A percentile compares a stretch with the other conserved stretches of the same genome.
These are phyloP conservation scores for Trematosphaeria pertusa DNA, from an alignment of 2,329 filamentous ascomycete genomes.

Conservation along the genomic window DNA sequence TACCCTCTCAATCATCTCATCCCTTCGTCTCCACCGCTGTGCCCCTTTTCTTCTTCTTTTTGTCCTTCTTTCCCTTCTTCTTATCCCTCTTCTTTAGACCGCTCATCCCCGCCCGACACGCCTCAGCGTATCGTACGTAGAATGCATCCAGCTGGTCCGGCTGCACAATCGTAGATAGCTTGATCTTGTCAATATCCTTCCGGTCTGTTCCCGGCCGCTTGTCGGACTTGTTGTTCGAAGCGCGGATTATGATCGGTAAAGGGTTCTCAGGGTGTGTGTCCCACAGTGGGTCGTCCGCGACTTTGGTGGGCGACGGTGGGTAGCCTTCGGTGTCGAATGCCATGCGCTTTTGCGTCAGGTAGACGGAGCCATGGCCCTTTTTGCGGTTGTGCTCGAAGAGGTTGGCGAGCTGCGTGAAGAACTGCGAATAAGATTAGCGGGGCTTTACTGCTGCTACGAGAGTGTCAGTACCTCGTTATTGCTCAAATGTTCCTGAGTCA, in stretches of 20 bases:
- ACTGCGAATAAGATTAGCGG: slow-evolving; percentile 57
- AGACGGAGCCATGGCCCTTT: slow-evolving; percentile 76
- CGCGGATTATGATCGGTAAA: slow-evolving; percentile 79
- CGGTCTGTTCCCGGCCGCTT: slow-evolving; percentile 52
- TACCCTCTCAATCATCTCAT: slow-evolving; percentile 22
- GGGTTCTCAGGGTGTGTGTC: slow-evolving; percentile 67
- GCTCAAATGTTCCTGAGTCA: slow-evolving; percentile 61
- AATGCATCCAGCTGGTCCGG: slow-evolving; percentile 79
- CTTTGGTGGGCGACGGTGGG: slow-evolving; percentile 43
- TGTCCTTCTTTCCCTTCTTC: slow-evolving; percentile 82
- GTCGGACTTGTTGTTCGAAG: slow-evolving; percentile 75
- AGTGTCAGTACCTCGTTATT: slow-evolving; percentile 71
- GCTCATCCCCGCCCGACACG: slow-evolving; percentile 88
- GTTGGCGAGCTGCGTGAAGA: slow-evolving; percentile 72
- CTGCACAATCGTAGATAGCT: slow-evolving; percentile 83
- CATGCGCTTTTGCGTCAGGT: slow-evolving; percentile 76
- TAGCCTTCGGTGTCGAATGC: slow-evolving; percentile 52
- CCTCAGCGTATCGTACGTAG: slow-evolving; percentile 84
- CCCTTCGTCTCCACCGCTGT: slow-evolving; percentile 29
- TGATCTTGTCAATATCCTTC: slow-evolving; percentile 66
- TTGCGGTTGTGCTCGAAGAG: slow-evolving; percentile 72
- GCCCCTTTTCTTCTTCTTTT: slow-evolving; percentile 68
- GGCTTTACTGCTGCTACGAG: slow-evolving; percentile 1
- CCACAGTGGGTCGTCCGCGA: slow-evolving; percentile 61
- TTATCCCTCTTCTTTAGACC: slow-evolving; percentile 91